These are phyloP conservation scores for Mortierella sp. DNA, from an alignment of 371 early-diverging fungal genomes.

Conservation along the genomic window DNA sequence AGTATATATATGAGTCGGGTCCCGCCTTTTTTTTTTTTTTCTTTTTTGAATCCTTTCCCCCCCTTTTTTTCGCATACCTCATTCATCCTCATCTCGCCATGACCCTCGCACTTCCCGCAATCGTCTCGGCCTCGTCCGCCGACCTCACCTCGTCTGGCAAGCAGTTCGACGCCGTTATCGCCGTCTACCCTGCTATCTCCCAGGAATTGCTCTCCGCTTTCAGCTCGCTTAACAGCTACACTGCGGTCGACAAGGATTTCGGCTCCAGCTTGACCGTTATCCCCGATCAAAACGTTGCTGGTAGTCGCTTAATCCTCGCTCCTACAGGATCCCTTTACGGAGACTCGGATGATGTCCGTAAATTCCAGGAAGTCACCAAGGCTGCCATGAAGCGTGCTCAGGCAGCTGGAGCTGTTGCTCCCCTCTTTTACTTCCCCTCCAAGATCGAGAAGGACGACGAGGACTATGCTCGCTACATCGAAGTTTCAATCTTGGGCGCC, in stretches of 20 bases:
- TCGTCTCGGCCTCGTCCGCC: conserved; percentile 35
- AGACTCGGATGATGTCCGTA: conserved; percentile 89
- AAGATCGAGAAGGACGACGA: conserved; percentile 52
- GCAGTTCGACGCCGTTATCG: conserved; percentile 51
- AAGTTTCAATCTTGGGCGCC: conserved; percentile 81
- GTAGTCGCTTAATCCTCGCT: conserved; percentile 75
- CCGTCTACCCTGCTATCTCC: conserved; percentile 44
- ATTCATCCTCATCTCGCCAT: conserved; percentile 19
- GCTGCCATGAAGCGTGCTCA: conserved; percentile 75
- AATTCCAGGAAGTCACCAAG: conserved; percentile 75
- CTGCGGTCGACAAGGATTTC: conserved; percentile 50
- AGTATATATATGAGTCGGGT: too few species aligned
- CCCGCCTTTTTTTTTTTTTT: too few species aligned
- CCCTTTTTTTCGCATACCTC: neutral
- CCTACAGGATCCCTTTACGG: conserved; percentile 78
- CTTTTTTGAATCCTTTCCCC: too few species aligned
- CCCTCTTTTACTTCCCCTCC: conserved; percentile 70
- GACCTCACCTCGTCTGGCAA: conserved; percentile 32
- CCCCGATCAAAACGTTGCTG: conserved; percentile 60
- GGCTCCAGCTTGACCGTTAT: conserved; percentile 40
- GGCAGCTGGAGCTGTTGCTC: conserved; percentile 71
- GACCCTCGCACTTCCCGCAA: conserved; percentile 41
- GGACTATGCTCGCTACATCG: conserved; percentile 77
- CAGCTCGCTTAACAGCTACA: conserved; percentile 27
- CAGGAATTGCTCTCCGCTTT: conserved; percentile 39